phyloP scores from a whole-genome alignment of 78 protist genomes.

The Dictyostelium capitatum region DNA sequence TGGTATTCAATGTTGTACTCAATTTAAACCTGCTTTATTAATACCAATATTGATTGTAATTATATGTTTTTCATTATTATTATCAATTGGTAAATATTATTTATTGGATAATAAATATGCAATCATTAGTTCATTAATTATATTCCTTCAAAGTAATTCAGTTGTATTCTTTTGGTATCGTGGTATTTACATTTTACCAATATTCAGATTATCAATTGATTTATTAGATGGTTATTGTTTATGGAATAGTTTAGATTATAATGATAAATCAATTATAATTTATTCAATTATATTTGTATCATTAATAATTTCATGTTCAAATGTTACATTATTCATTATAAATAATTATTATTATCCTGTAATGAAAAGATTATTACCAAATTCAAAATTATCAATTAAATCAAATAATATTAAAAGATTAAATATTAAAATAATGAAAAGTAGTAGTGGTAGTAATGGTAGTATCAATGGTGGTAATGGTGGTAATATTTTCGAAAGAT shows the following conservation, averaged over 20 bases:
- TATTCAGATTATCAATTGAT: background rate
- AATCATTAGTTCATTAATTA: background rate
- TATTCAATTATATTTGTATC: slow-evolving; percentile 3
- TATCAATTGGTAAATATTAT: background rate
- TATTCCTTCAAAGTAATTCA: background rate
- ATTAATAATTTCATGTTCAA: background rate
- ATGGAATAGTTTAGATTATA: background rate
- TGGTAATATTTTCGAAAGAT: too few species aligned
- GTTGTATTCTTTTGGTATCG: background rate
- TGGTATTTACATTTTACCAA: background rate
- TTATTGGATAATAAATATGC: background rate
- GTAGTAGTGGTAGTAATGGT: too few species aligned
- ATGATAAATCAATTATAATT: background rate
- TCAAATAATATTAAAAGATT: background rate
- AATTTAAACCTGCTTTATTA: background rate
- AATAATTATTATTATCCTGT: too few species aligned
- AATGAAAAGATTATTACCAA: background rate
- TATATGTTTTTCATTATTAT: background rate
- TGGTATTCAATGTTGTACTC: slow-evolving; percentile 16
- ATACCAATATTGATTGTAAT: background rate
- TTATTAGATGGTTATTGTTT: background rate
- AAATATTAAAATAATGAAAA: too few species aligned
- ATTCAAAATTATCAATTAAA: too few species aligned
- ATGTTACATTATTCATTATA: too few species aligned
- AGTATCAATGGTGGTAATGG: too few species aligned